phyloP scores from a whole-genome alignment of 1,284 basidiomycete genomes.

The Ganoderma lingzhi region DNA sequence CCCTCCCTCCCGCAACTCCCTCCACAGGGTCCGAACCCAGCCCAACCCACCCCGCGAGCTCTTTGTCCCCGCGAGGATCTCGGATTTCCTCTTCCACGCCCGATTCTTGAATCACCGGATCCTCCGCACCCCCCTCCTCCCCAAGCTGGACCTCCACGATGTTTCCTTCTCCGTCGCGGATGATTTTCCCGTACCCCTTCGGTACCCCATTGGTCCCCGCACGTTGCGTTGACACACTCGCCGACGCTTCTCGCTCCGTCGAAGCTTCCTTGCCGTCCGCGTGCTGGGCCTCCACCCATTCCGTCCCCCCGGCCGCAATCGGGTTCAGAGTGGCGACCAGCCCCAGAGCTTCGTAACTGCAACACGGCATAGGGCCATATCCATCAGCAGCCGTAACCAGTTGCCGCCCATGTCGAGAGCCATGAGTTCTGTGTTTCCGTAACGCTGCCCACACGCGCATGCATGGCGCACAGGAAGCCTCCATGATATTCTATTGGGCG shows the following conservation, averaged over 20 bases:
- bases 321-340: slow-evolving; percentile 75
- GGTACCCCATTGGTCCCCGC: slow-evolving; percentile 47
- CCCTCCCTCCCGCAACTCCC: slow-evolving; percentile 24
- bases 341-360: slow-evolving; percentile 83
- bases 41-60: slow-evolving; percentile 45
- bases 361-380: slow-evolving; percentile 19
- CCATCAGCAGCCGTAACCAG: slow-evolving; percentile 17
- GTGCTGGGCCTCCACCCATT: slow-evolving; percentile 39
- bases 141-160: slow-evolving; percentile 80
- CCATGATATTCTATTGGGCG: slow-evolving; percentile 8
- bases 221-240: slow-evolving; percentile 26
- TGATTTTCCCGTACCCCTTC: slow-evolving; percentile 86
- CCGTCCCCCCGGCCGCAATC: slow-evolving; percentile 66
- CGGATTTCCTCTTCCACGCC: slow-evolving; percentile 39
- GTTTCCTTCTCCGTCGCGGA: slow-evolving; percentile 86
- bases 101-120: slow-evolving; percentile 32
- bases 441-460: slow-evolving; percentile 21
- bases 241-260: slow-evolving; percentile 16
- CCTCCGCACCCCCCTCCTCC: slow-evolving; percentile 54
- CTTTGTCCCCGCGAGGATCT: slow-evolving; percentile 37
- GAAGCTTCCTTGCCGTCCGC: slow-evolving; percentile 20
- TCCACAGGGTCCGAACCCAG: slow-evolving; percentile 38
- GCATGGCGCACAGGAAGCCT: slow-evolving; percentile 19
- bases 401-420: slow-evolving; percentile 14
- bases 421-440: slow-evolving; percentile 23